Evolutionary conservation across 768 basidiomycete genomes (phyloP), one percentile per base, ranked within the genome.

Genomic region (Boletus patriciae): DNA sequence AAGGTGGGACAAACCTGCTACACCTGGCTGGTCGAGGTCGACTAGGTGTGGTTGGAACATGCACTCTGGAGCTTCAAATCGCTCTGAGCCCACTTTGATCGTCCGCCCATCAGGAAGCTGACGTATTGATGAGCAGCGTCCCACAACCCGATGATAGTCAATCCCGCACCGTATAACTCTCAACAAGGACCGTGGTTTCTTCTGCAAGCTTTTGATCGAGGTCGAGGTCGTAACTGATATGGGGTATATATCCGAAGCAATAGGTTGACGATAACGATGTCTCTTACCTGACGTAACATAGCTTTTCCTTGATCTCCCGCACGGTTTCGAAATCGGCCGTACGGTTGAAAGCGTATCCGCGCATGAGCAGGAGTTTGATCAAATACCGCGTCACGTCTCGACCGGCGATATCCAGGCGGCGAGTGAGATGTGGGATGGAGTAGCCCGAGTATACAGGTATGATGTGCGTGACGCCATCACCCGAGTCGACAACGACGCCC

Each of bases 311-410:
- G 77, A 99, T 98, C 73, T 97, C 93, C 33, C 96, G 78, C 21
- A 99, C 97, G 3, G 97, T 99, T 78, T 99, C 97, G 66, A 99
- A 99, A 76, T 99, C 97, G 27, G 97, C 97, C 3, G 97, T 99
- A 40, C 97, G 86, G 76, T 99, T 98, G 83, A 99, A 98, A 1
- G 97, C 97, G 73, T 99, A 98, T n/a, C 97, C 97, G n/a, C 96
- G 87, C 95, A 98, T 98, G 64, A 98, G 84, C 34, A 99, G 80
- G n/a, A 99, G 82, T 76, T 98, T 99, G 83, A 99, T 99, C 74
- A 99, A 79, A 75, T 99, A 99, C 66, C 94, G 86, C 45, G 97
- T 99, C 46, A 99, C 97, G 71, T 99, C 97, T 62, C 97, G 86
- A 19, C 97, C 97, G 52, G 97, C 97, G 64, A 99, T 98, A 69